Percentiles rank a stretch among this genome's conserved stretches.
phyloP scores from a whole-genome alignment of 2,329 filamentous ascomycete species.

The Ophiostoma piceae region DNA sequence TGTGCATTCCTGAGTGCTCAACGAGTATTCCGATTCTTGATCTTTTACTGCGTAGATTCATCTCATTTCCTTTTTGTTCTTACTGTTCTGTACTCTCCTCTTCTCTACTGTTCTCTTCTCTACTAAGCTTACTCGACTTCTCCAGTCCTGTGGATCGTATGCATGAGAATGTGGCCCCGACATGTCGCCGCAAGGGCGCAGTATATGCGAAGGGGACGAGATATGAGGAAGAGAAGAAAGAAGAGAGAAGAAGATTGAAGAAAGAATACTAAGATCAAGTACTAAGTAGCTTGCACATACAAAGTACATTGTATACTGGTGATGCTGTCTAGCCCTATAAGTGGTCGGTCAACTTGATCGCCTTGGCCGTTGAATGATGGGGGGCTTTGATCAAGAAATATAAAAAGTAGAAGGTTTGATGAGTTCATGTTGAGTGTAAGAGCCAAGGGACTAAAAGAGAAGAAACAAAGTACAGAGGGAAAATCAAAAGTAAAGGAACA shows the following conservation, averaged over 20 bases:
- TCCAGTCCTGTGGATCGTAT: constrained; percentile 5
- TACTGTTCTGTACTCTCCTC: too few species aligned
- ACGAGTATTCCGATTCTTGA: neutral
- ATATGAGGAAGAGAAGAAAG: neutral
- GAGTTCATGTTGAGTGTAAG: neutral
- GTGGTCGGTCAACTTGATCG: neutral
- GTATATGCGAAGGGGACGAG: neutral
- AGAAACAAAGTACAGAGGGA: too few species aligned
- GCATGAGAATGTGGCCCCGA: neutral
- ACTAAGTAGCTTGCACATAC: neutral
- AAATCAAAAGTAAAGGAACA: too few species aligned
- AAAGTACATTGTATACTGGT: neutral
- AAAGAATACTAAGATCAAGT: neutral
- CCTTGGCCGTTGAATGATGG: neutral
- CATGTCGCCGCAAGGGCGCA: constrained; percentile 5
- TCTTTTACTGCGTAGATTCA: neutral
- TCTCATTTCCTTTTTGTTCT: neutral
- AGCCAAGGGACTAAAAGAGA: too few species aligned
- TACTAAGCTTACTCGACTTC: neutral
- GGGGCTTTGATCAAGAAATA: neutral
- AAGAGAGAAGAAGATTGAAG: neutral
- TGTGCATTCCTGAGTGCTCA: neutral
- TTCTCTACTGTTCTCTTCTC: neutral
- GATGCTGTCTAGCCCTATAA: neutral
- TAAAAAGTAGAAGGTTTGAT: neutral